phyloP scores from a whole-genome alignment of 768 basidiomycete species.

The Gloeopeniophorella convolvens region DNA sequence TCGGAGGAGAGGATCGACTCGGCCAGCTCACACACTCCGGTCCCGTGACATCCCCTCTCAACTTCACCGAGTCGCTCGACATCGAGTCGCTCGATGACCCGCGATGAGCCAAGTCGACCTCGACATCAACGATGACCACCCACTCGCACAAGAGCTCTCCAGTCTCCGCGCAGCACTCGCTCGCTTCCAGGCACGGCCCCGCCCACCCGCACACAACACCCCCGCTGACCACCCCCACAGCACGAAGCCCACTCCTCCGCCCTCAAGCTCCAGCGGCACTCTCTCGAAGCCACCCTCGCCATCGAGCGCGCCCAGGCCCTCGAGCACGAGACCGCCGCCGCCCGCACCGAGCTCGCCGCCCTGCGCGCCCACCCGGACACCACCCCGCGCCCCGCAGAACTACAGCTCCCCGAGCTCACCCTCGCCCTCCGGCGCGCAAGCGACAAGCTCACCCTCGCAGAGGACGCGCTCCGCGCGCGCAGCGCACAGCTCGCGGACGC shows the following conservation, averaged over 20 bases:
- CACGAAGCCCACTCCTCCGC: constrained; percentile 65
- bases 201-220: not conserved
- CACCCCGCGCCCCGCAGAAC: constrained; percentile 31
- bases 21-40: no score
- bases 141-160: constrained; percentile 31
- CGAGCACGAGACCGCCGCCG: constrained; percentile 52
- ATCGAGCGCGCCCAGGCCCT: constrained; percentile 42
- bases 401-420: constrained; percentile 49
- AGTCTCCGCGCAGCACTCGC: constrained; percentile 31
- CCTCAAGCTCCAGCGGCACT: constrained; percentile 58
- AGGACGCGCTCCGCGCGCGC: constrained; percentile 44
- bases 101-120: constrained; percentile 16
- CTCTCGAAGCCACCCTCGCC: constrained; percentile 45
- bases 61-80: not conserved
- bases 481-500: constrained; percentile 41
- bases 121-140: constrained; percentile 31
- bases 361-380: constrained; percentile 50
- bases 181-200: constrained; percentile 31
- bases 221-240: constrained; percentile 31
- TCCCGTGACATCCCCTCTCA: not conserved
- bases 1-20: no score
- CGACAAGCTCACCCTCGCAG: constrained; percentile 60
- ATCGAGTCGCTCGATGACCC: not conserved
- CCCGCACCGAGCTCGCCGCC: constrained; percentile 47
- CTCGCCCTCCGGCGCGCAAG: constrained; percentile 62